Base-by-base conservation (phyloP, 495 filamentous ascomycete species). In the Parachaetomium inaequale region DNA sequence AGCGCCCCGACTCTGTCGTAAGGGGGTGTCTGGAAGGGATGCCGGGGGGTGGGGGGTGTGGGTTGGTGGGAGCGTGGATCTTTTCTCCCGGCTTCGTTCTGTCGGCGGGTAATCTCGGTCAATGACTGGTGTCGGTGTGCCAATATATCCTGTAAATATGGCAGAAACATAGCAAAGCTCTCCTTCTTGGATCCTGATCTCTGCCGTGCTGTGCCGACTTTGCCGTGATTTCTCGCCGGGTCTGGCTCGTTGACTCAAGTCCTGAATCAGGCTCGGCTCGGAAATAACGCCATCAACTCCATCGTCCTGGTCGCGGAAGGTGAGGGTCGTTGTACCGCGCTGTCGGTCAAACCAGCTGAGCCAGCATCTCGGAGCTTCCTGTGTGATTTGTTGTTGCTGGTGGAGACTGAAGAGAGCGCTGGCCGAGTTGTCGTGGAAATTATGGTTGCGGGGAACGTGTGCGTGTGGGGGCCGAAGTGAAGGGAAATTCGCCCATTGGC, bases 1-100 rank as follows among this genome's bases (percentile, higher is more conserved):
- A 60, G 29, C 15, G 67, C 75, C 19, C 78, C 78, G 10, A 45
- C 65, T 11, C 72, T 80, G 23, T 32, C 73, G 32, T 78, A 73
- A 62, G 70, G 8, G n/a, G 23, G 1, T 46, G 43, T n/a, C 2
- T 23, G 19, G 5, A 8, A 32, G 34, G 3, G 36, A 17, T 31
- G 0, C 26, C 2, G n/a, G n/a, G n/a, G 8, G 54, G 15, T 50
- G 8, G 2, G 10, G 46, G 11, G 2, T 23, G 23, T 23, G 38
- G 55, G 38, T 46, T n/a, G 28, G 51, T 11, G 51, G n/a, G 51
- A 7, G 23, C 5, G 31, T 12, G 32, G 19, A 19, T 40, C 36
- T 15, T 49, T n/a, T 32, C 29, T 25, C 51, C 12, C 19, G 21
- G 21, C 51, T 19, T 26, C 8, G 31, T 25, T 19, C 2, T 23